Conservation (phyloP, 768 basidiomycete species). For the Podaxis sp. region DNA sequence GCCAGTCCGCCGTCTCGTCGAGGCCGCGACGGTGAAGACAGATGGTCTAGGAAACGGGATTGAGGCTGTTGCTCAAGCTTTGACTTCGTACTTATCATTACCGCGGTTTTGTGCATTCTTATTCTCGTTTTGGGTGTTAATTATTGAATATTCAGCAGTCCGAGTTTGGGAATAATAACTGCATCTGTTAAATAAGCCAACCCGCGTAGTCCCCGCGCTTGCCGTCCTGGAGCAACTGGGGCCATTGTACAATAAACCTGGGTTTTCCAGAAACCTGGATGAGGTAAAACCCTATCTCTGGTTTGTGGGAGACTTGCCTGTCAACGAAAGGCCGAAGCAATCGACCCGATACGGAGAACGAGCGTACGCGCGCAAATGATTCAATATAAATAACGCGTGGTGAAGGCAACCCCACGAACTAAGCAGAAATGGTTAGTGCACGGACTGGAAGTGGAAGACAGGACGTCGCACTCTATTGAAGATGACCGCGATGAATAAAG, state of each 20-base stretch:
- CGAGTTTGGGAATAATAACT: neutral
- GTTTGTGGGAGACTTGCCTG: constrained; percentile 43
- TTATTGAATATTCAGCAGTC: neutral
- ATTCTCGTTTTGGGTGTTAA: neutral
- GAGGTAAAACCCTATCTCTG: neutral
- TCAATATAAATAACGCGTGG: constrained; percentile 87
- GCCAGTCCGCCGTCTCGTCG: constrained; percentile 69
- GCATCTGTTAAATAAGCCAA: constrained; percentile 56
- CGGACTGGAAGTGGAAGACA: constrained; percentile 1
- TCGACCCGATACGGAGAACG: constrained; percentile 82
- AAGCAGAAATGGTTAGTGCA: neutral
- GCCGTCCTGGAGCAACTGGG: constrained; percentile 44
- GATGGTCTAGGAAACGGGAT: constrained; percentile 71
- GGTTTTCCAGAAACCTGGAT: constrained; percentile 1
- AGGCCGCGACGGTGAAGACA: constrained; percentile 69
- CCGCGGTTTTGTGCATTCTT: neutral
- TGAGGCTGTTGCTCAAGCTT: constrained; percentile 12
- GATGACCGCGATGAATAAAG: constrained; percentile 70
- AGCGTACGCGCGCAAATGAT: constrained; percentile 85
- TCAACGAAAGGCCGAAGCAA: constrained; percentile 83
- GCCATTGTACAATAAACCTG: constrained; percentile 94
- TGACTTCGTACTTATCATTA: neutral
- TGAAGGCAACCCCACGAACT: constrained; percentile 76
- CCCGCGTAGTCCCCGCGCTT: constrained; percentile 54
- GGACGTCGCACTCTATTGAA: constrained; percentile 61